Percentiles rank a stretch among this genome's conserved stretches.
Evolutionary conservation across 169 alveolate species (phyloP).

Genomic region (Sarcocystis neurona): DNA sequence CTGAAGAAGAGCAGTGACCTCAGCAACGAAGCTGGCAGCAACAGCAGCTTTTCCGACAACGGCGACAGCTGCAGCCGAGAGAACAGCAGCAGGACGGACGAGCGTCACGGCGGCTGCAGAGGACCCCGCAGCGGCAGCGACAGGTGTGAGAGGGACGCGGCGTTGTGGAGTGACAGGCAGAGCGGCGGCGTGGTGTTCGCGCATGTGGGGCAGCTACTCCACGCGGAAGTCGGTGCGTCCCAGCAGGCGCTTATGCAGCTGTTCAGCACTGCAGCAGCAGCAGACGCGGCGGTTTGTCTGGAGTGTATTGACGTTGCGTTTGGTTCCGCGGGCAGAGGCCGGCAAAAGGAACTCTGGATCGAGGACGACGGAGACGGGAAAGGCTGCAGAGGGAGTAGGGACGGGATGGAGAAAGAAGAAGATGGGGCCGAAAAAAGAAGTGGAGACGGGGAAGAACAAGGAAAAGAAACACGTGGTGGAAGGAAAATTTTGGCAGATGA

Average conservation of each 20-base stretch:
- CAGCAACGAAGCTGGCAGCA: too few relatives aligned
- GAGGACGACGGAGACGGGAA: background rate
- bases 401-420: background rate
- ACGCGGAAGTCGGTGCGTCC: slow-evolving; percentile 1
- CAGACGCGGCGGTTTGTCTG: slow-evolving; percentile 5
- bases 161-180: background rate
- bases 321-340: background rate
- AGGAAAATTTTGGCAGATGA: background rate
- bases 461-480: background rate
- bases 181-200: slow-evolving; percentile 14
- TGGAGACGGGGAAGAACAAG: background rate
- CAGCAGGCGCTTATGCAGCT: background rate
- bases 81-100: background rate
- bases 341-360: background rate
- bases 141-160: background rate
- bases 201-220: slow-evolving; percentile 24
- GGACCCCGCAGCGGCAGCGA: background rate
- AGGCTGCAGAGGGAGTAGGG: background rate
- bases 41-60: too few relatives aligned
- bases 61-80: too few relatives aligned
- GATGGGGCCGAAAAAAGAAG: background rate
- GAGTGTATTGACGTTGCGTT: slow-evolving; percentile 22
- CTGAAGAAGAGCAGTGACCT: too few relatives aligned
- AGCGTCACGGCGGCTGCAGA: background rate
- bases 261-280: background rate